Base-by-base conservation (phyloP, 352 stramenopile genomes). In the Globisporangium takayamanum region DNA sequence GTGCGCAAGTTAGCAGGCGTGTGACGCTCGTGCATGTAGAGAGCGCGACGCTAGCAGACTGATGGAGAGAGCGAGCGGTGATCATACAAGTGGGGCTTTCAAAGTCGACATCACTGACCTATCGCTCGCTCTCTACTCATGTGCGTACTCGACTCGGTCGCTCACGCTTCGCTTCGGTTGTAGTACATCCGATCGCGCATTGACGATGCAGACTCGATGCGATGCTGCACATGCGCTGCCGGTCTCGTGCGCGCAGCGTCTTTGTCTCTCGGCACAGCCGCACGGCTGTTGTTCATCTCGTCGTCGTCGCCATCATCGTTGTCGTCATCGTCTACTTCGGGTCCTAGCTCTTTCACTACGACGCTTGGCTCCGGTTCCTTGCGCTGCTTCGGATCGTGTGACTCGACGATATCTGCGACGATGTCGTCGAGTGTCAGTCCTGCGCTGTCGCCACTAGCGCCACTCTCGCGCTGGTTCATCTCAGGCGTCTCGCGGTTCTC, bases 111-210 rank as follows among this genome's bases (percentile, higher is more conserved):
- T 39, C 33, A 12, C 33, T 14, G 7, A 10, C 33, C 33, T 39
- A 39, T 20, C 41, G 16, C 41, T 20, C 7, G 3, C 14, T 20
- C 41, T 46, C 14, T n/a, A n/a, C 12, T 46, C 41, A 46, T 6
- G 15, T 8, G 18, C 26, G 5, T 4, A 45, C 18, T 10, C 5
- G 22, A 12, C 18, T 10, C 16, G 11, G 2, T 16, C 5, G 37
- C 14, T 54, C 50, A 64, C 25, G 50, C 58, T 36, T 64, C 58
- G 33, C 54, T 64, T 22, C 42, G 36, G 33, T 59, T 54, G 51
- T 48, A 55, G 36, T 55, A 50, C 58, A 59, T 53, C 15, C 42
- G 30, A 14, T 64, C 50, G 14, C 50, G 44, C 45, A 50, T 50
- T 11, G 33, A 14, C 33, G 33, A 10, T 7, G 33, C 33, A 39